Evolutionary conservation across 2,329 filamentous ascomycete species (phyloP), one percentile per base, ranked within the genome.

Genomic region (Chaetomium globosum): DNA sequence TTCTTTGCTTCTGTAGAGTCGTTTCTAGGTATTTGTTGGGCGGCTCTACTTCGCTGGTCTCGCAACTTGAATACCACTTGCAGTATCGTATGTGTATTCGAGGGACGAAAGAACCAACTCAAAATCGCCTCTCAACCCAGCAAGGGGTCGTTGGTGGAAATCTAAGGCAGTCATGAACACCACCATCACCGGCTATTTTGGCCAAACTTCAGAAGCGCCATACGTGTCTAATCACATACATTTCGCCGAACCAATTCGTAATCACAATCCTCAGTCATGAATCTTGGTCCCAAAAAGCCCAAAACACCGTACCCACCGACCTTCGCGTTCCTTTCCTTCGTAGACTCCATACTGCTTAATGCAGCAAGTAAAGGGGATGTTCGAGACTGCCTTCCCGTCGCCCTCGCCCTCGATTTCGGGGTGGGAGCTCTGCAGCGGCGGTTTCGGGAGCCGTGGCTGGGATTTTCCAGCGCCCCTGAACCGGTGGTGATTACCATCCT

Each of bases 351-450:
- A 93, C 74, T 93, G 88, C 68, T 82, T 82, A 67, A 93, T 82
- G 71, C 89, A 91, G 74, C 90, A 93, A 1, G 80, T 77, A 71
- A 93, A 92, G 0, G 89, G 85, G 39, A 78, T 81, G 63, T 88
- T 88, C 1, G 79, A 79, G 4, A 83, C 63, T 4, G 65, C 70
- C n/a, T 65, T 71, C 65, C 70, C 59, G 23, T 63, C 59, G n/a
- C 64, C 62, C 46, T 54, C 59, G n/a, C 70, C 61, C 52, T 65
- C 67, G 12, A 64, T 59, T 46, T 71, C 69, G 10, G 28, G 58
- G 26, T 67, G 64, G 1, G 68, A 68, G 56, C 55, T 69, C 13
- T 65, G 58, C 10, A 63, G 55, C 10, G 63, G 63, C 13, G 67
- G 69, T 23, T 52, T 68, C 16, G 64, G 56, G 48, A 66, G 57